Percentiles rank a stretch among this genome's conserved stretches.
Evolutionary conservation across 371 early-diverging fungal species (phyloP).

Genomic region (Mortierella sp.): DNA sequence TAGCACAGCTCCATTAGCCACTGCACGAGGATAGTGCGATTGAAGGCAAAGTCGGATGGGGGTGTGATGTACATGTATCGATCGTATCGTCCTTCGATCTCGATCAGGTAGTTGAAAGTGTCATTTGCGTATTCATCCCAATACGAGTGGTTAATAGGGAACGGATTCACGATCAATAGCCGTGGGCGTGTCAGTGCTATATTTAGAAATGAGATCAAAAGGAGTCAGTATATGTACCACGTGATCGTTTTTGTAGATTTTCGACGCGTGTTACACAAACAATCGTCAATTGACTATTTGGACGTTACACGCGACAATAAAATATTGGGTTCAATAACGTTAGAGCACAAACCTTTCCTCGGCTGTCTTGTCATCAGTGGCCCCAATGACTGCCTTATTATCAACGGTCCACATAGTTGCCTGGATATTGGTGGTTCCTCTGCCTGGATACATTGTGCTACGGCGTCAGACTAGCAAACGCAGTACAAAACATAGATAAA

Average conservation of each 20-base stretch:
- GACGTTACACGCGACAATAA: background rate
- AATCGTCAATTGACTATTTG: background rate
- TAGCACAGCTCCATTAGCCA: conserved; percentile 36
- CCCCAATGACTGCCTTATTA: conserved; percentile 6
- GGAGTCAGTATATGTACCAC: too few species aligned
- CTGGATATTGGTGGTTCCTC: too few species aligned
- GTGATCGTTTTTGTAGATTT: too few species aligned
- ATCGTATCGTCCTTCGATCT: conserved; percentile 51
- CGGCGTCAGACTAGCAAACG: too few species aligned
- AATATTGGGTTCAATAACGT: too few species aligned
- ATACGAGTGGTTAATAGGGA: conserved; percentile 29
- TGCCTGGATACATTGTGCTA: too few species aligned
- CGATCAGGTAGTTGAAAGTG: conserved; percentile 30
- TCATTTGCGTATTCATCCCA: conserved; percentile 47
- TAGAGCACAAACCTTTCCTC: conserved; percentile 14
- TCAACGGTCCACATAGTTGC: background rate
- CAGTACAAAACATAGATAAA: too few species aligned
- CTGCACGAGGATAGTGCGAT: conserved; percentile 21
- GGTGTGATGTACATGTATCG: conserved; percentile 29
- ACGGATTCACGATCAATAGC: conserved; percentile 13
- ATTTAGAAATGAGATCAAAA: background rate
- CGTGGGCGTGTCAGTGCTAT: conserved; percentile 23
- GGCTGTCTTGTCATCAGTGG: conserved; percentile 44
- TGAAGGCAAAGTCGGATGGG: conserved; percentile 1
- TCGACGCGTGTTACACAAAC: conserved; percentile 24